phyloP scores from a whole-genome alignment of 1,284 basidiomycete species.

The Megacollybia platyphylla region DNA sequence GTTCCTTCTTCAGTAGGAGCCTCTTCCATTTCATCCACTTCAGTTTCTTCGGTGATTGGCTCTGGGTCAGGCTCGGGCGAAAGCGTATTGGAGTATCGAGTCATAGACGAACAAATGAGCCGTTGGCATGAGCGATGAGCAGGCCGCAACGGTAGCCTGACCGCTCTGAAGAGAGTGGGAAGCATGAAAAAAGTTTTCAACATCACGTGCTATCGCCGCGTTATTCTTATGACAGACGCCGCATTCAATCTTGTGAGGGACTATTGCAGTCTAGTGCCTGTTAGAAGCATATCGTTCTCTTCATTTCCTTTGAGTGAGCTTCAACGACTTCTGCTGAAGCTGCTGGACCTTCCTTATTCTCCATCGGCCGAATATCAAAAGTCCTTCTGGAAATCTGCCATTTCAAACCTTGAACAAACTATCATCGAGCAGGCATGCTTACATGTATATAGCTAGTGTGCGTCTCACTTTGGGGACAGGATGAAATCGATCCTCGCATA shows the following conservation, averaged over 20 bases:
- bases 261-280: no score
- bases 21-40: slow-evolving; percentile 10
- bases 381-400: slow-evolving; percentile 60
- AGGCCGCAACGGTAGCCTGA: slow-evolving; percentile 13
- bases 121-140: slow-evolving; percentile 14
- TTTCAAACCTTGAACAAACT: slow-evolving; percentile 27
- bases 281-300: no score
- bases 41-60: slow-evolving; percentile 11
- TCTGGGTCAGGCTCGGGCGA: slow-evolving; percentile 10
- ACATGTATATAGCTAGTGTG: slow-evolving; percentile 4
- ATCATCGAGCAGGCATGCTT: slow-evolving; percentile 22
- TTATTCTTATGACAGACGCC: background rate
- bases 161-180: slow-evolving; percentile 13
- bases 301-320: background rate
- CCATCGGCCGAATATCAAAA: slow-evolving; percentile 50
- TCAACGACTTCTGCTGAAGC: background rate
- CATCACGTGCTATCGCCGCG: slow-evolving; percentile 13
- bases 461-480: slow-evolving; percentile 5
- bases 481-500: slow-evolving; percentile 52
- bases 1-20: slow-evolving; percentile 6
- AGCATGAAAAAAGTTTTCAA: no score
- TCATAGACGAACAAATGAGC: slow-evolving; percentile 14
- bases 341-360: slow-evolving; percentile 24
- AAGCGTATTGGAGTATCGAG: slow-evolving; percentile 10
- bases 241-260: no score